Conservation (phyloP, 805 yeast species). For the Candida ponderosae region DNA sequence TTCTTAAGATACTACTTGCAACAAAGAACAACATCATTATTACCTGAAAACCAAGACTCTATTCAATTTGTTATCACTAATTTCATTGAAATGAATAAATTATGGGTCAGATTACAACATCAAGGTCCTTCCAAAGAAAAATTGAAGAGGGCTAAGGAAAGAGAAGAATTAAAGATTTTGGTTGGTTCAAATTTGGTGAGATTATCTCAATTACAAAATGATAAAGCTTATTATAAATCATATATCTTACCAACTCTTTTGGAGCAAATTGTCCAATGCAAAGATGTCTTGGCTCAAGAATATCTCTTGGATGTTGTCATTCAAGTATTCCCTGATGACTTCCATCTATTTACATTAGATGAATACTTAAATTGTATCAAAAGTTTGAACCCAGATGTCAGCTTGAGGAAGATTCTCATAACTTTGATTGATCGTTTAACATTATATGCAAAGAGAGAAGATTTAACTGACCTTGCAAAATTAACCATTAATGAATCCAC, state of each 20-base stretch:
- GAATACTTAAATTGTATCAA: slow-evolving; percentile 57
- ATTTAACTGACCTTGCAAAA: slow-evolving; percentile 13
- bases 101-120: slow-evolving; percentile 95
- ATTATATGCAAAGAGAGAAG: slow-evolving; percentile 38
- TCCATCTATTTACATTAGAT: slow-evolving; percentile 71
- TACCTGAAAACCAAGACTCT: slow-evolving; percentile 48
- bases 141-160: slow-evolving; percentile 63
- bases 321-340: slow-evolving; percentile 92
- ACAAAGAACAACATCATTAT: slow-evolving; percentile 58
- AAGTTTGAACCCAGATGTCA: slow-evolving; percentile 63
- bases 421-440: slow-evolving; percentile 69
- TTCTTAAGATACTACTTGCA: slow-evolving; percentile 84
- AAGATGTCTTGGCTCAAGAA: slow-evolving; percentile 87
- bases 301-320: slow-evolving; percentile 85
- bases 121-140: slow-evolving; percentile 88
- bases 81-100: slow-evolving; percentile 94
- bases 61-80: slow-evolving; percentile 76
- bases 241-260: slow-evolving; percentile 70
- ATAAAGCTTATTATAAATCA: slow-evolving; percentile 34
- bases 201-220: slow-evolving; percentile 76
- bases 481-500: slow-evolving; percentile 12
- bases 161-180: slow-evolving; percentile 82
- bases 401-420: slow-evolving; percentile 54
- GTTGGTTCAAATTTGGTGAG: slow-evolving; percentile 92
- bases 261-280: slow-evolving; percentile 88